phyloP scores from a whole-genome alignment of 1,284 basidiomycete genomes.

The Peniophora sp. region DNA sequence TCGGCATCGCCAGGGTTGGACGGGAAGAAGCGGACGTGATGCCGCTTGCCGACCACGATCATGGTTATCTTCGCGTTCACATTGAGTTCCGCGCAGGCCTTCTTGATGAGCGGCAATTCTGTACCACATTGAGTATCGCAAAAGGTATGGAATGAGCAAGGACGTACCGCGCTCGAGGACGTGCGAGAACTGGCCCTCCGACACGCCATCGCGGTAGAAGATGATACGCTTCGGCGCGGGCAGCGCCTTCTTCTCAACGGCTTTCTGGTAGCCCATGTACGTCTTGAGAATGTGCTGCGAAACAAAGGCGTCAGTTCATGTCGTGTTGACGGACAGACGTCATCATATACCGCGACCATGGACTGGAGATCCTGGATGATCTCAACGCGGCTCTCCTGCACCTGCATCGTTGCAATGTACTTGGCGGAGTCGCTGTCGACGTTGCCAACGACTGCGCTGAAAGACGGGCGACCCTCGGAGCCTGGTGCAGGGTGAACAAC shows the following conservation, averaged over 20 bases:
- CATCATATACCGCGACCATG: constrained; percentile 39
- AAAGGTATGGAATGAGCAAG: not conserved
- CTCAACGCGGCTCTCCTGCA: constrained; percentile 62
- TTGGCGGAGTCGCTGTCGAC: constrained; percentile 59
- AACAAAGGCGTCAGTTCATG: not conserved
- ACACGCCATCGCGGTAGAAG: constrained; percentile 74
- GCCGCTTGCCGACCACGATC: constrained; percentile 70
- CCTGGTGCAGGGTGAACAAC: constrained; percentile 75
- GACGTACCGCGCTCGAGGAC: constrained; percentile 52
- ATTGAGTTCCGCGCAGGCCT: constrained; percentile 43
- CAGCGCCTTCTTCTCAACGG: constrained; percentile 44
- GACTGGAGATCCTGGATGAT: constrained; percentile 64
- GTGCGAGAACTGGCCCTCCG: constrained; percentile 70
- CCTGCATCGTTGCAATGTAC: constrained; percentile 46
- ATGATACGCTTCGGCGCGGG: constrained; percentile 57
- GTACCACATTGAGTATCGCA: constrained; percentile 2
- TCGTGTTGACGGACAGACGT: constrained; percentile 24
- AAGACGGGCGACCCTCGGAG: constrained; percentile 64
- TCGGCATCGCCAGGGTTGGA: constrained; percentile 42
- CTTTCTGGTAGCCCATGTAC: constrained; percentile 47
- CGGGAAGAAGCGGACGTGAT: constrained; percentile 75
- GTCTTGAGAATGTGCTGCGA: constrained; percentile 41
- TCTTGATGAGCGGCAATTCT: constrained; percentile 50
- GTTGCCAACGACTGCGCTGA: constrained; percentile 67
- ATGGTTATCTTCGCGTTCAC: constrained; percentile 65